Base-by-base conservation (phyloP, 208 protist species). In the Endotrypanum monterogeii region DNA sequence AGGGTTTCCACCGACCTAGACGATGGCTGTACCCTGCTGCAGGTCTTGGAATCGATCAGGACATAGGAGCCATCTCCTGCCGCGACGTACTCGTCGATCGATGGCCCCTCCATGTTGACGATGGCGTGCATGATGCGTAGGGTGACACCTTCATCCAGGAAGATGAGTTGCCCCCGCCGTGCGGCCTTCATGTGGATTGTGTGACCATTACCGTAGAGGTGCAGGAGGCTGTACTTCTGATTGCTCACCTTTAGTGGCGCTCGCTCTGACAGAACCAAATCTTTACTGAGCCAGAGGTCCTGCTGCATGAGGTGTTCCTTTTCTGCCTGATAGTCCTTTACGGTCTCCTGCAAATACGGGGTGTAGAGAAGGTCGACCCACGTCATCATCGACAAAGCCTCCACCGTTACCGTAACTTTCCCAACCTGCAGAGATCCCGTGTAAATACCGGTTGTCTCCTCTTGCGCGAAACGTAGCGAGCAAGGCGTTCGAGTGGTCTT, bases 41-140 rank as follows among this genome's bases (percentile, higher is more conserved):
- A 81, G 56, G 71, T 83, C 1, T 79, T 67, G 9, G 74, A 76
- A 55, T 92, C 86, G 25, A 86, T 54, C 25, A 89, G 67, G 18
- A 91, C 83, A 80, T 93, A 95, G 6, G 86, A 91, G 8, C 90
- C 90, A 72, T 93, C 91, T 28, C 84, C 90, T 9, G 82, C 78
- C 12, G 61, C 67, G 20, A 88, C 76, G 63, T 91, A 93, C 56
- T 83, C 83, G 28, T 93, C 88, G 12, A 93, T 60, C 14, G 69
- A 74, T 28, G 83, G 84, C 4, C 79, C 88, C 55, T 87, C 58
- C 44, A 95, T 76, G 73, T 79, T 74, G 44, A 95, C 65, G 18
- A 60, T 71, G 11, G 90, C 86, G 78, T 93, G 87, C 50, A 84
- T 73, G 50, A 95, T 83, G 60, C 84, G 83, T 44, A 95, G 76